phyloP scores from a whole-genome alignment of 2,329 filamentous ascomycete genomes.

The Penicillium verrucosum region DNA sequence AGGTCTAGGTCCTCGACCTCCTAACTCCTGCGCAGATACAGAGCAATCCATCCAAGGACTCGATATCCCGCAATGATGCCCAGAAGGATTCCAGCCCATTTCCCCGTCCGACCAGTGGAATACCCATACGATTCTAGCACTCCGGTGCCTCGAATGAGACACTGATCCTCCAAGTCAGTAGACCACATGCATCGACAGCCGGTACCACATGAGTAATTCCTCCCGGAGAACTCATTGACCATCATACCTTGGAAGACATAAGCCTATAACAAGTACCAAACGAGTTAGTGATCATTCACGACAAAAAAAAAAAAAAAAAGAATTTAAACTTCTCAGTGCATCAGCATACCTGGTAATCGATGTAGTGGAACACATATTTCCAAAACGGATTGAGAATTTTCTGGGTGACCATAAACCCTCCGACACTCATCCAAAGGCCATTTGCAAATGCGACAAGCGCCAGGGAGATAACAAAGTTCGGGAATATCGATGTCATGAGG shows the following conservation, averaged over 20 bases:
- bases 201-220: constrained; percentile 61
- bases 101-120: constrained; percentile 57
- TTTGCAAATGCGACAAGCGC: constrained; percentile 82
- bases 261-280: constrained; percentile 33
- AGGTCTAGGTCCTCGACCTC: not conserved
- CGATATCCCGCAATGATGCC: constrained; percentile 72
- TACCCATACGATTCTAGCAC: constrained; percentile 71
- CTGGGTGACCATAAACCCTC: constrained; percentile 75
- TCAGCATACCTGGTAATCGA: constrained; percentile 67
- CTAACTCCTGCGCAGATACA: constrained; percentile 33
- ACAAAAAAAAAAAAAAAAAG: not conserved
- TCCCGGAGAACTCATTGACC: constrained; percentile 74
- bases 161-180: constrained; percentile 59
- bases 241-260: constrained; percentile 93
- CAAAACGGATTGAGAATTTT: constrained; percentile 76
- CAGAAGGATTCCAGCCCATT: constrained; percentile 74
- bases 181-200: constrained; percentile 69
- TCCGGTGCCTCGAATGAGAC: constrained; percentile 66
- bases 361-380: constrained; percentile 84
- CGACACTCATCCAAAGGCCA: constrained; percentile 83
- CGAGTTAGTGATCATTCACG: not conserved
- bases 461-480: constrained; percentile 75
- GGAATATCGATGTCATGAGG: constrained; percentile 67
- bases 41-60: constrained; percentile 62
- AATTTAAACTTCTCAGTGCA: not conserved